Percentiles rank a stretch among this genome's conserved stretches.
phyloP scores from a whole-genome alignment of 2,329 filamentous ascomycete genomes.

The Epichloe bromicola region DNA sequence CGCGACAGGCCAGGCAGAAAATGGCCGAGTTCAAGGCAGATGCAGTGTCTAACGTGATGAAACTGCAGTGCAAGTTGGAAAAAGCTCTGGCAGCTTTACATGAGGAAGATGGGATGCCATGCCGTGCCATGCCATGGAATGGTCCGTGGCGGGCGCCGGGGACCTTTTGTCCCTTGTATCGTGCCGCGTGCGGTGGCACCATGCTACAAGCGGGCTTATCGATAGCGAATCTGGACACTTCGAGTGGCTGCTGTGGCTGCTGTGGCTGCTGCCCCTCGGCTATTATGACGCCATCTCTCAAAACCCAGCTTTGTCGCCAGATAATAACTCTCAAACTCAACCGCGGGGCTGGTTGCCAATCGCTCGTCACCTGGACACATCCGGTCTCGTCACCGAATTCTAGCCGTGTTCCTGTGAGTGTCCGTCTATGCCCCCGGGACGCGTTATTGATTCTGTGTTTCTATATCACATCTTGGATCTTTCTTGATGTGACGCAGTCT shows the following conservation, averaged over 20 bases:
- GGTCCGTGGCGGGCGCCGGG: no score
- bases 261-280: no score
- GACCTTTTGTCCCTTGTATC: neutral
- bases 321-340: no score
- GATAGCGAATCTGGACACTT: neutral
- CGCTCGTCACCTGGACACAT: neutral
- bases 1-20: neutral
- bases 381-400: neutral
- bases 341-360: neutral
- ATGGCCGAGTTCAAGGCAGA: neutral
- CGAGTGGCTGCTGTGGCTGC: no score
- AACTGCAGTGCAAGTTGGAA: no score
- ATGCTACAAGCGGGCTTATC: neutral
- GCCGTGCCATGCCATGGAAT: no score
- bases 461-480: neutral
- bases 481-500: neutral
- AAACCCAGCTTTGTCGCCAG: no score
- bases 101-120: no score
- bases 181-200: neutral
- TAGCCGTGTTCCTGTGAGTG: neutral
- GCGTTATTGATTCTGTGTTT: neutral
- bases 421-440: neutral
- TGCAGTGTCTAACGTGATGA: no score
- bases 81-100: no score
- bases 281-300: neutral